Evolutionary conservation across 768 basidiomycete species (phyloP).

Genomic region (Tephrocybe sp.): DNA sequence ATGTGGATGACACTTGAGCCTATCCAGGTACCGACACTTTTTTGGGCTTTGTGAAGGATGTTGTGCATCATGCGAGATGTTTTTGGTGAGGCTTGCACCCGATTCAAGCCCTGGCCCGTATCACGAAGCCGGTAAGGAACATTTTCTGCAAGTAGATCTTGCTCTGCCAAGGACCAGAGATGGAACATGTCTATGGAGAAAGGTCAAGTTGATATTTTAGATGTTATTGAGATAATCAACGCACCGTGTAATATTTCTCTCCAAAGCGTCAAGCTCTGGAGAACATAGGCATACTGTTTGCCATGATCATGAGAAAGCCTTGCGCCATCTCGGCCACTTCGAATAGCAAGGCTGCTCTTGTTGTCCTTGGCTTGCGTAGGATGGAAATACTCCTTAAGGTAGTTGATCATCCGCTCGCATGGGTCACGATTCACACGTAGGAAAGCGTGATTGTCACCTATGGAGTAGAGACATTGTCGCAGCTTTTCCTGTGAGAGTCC

Average conservation of each 20-base stretch:
- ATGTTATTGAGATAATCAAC: constrained; percentile 8
- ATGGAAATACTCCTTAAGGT: constrained; percentile 76
- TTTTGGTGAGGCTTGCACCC: constrained; percentile 83
- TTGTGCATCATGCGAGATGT: constrained; percentile 90
- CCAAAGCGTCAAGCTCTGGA: constrained; percentile 87
- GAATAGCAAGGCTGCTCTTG: constrained; percentile 72
- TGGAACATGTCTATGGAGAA: constrained; percentile 75
- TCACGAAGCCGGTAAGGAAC: constrained; percentile 79
- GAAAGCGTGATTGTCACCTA: constrained; percentile 90
- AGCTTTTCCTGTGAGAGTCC: constrained; percentile 64
- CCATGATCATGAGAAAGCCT: constrained; percentile 81
- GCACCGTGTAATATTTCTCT: constrained; percentile 80
- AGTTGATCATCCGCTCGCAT: constrained; percentile 79
- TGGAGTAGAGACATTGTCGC: constrained; percentile 80
- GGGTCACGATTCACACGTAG: constrained; percentile 84
- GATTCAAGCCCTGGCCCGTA: constrained; percentile 89
- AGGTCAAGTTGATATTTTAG: constrained; percentile 3
- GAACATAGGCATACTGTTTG: constrained; percentile 82
- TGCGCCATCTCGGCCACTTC: constrained; percentile 77
- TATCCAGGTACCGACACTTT: constrained; percentile 79
- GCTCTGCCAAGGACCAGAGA: constrained; percentile 78
- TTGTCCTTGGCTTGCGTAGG: constrained; percentile 63
- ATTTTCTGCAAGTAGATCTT: constrained; percentile 75
- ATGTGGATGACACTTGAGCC: constrained; percentile 87
- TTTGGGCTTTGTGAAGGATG: constrained; percentile 81